Conservation (phyloP, 768 basidiomycete genomes). For the Russula brevipes region DNA sequence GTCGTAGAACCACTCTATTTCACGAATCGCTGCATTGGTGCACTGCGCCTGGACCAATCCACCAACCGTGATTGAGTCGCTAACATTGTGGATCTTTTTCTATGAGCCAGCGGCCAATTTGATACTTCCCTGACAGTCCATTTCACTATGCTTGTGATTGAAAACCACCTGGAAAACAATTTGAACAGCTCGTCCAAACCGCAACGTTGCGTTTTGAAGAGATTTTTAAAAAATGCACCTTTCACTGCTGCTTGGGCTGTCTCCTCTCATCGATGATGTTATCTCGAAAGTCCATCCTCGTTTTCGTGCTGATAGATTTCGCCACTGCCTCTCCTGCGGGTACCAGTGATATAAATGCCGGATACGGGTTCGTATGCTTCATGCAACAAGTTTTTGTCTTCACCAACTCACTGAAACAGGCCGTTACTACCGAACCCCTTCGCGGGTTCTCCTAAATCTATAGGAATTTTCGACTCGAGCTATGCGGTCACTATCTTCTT, state of each 20-base stretch:
- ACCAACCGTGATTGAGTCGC: too few relatives aligned
- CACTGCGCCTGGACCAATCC: too few relatives aligned
- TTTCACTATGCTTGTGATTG: background rate
- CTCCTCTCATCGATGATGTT: background rate
- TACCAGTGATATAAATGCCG: background rate
- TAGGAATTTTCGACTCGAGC: slow-evolving; percentile 27
- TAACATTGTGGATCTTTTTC: too few relatives aligned
- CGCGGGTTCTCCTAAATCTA: slow-evolving; percentile 6
- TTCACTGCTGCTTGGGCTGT: too few relatives aligned
- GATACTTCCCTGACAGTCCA: background rate
- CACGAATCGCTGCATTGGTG: too few relatives aligned
- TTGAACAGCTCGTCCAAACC: slow-evolving; percentile 6
- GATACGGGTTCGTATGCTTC: background rate
- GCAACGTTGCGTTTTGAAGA: background rate
- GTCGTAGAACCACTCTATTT: too few relatives aligned
- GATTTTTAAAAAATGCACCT: background rate
- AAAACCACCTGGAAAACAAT: background rate
- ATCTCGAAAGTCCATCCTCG: slow-evolving; percentile 42
- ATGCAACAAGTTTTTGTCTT: background rate
- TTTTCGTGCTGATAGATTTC: slow-evolving; percentile 40
- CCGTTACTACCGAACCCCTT: background rate
- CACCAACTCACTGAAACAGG: background rate
- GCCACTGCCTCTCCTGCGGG: background rate
- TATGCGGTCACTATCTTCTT: slow-evolving; percentile 24
- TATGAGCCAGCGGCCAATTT: background rate